Conservation (phyloP, 139 green algal species). For the Chlamydomonas sphaeroides region DNA sequence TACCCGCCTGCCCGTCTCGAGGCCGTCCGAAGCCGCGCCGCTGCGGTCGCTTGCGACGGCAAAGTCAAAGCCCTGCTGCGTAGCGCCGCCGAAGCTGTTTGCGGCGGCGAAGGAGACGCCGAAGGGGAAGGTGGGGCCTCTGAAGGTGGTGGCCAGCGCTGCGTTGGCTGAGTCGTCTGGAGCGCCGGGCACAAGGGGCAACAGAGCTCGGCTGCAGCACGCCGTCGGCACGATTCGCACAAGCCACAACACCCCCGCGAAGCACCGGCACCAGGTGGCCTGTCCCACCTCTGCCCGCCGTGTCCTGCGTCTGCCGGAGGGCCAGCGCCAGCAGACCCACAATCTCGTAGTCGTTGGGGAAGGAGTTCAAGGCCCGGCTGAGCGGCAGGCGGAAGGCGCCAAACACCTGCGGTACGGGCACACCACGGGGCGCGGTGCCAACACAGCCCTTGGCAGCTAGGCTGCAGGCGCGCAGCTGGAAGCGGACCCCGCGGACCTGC, state of each 20-base stretch:
- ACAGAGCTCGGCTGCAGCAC: too few species aligned
- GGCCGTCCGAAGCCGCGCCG: constrained; percentile 7
- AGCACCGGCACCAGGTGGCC: too few species aligned
- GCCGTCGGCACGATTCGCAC: too few species aligned
- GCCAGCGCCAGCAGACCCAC: constrained; percentile 28
- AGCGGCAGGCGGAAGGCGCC: background rate
- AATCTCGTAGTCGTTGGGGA: constrained; percentile 27
- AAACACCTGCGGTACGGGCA: background rate
- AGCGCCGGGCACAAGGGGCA: too few species aligned
- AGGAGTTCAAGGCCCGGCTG: background rate
- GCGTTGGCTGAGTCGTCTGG: constrained; percentile 36
- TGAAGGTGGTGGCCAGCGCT: constrained; percentile 28
- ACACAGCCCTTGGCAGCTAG: too few species aligned
- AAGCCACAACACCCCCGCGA: too few species aligned
- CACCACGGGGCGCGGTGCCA: too few species aligned
- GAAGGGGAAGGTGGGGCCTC: constrained; percentile 33
- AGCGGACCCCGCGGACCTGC: too few species aligned
- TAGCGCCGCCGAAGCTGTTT: constrained; percentile 34
- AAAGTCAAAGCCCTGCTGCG: background rate
- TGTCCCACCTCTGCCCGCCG: background rate
- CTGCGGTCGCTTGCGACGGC: background rate
- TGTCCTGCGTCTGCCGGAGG: constrained; percentile 6
- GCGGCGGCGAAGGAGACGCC: constrained; percentile 36
- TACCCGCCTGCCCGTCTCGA: constrained; percentile 19
- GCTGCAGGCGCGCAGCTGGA: too few species aligned